These are phyloP conservation scores for Fusarium proliferatum DNA, from an alignment of 2,329 filamentous ascomycete genomes.

Conservation along the genomic window DNA sequence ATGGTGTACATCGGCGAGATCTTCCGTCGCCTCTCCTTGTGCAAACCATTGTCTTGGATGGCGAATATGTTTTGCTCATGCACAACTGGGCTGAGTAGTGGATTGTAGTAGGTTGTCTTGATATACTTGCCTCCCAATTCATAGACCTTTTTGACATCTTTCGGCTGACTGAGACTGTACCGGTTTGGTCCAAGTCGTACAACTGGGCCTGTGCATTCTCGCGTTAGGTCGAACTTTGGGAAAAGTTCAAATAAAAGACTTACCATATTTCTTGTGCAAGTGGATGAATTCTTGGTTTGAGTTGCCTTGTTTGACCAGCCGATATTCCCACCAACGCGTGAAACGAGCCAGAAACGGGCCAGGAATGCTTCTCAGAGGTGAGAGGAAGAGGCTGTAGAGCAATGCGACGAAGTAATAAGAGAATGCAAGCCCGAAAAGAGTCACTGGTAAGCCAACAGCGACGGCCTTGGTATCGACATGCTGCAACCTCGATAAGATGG, in stretches of 20 bases:
- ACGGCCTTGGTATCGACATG: neutral
- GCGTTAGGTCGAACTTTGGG: no score
- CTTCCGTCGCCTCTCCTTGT: neutral
- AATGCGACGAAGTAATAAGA: neutral
- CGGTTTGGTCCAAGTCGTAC: neutral
- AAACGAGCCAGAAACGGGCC: neutral
- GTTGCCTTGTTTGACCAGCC: neutral
- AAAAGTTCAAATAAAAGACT: no score
- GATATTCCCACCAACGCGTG: neutral
- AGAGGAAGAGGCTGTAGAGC: neutral
- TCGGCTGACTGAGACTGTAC: neutral
- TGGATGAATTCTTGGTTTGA: neutral
- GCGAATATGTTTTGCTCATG: neutral
- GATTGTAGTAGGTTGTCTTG: neutral
- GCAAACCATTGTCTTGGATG: neutral
- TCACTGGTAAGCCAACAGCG: neutral
- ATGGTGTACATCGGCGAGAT: neutral
- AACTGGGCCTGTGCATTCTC: neutral
- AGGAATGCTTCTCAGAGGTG: neutral
- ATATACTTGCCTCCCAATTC: neutral
- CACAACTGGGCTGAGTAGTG: neutral
- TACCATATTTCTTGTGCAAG: neutral
- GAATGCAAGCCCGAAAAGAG: neutral
- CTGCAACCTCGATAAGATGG: neutral
- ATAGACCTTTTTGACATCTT: neutral